Conservation (phyloP, 257 asterid genomes). For the Solanum raphanifolium region DNA sequence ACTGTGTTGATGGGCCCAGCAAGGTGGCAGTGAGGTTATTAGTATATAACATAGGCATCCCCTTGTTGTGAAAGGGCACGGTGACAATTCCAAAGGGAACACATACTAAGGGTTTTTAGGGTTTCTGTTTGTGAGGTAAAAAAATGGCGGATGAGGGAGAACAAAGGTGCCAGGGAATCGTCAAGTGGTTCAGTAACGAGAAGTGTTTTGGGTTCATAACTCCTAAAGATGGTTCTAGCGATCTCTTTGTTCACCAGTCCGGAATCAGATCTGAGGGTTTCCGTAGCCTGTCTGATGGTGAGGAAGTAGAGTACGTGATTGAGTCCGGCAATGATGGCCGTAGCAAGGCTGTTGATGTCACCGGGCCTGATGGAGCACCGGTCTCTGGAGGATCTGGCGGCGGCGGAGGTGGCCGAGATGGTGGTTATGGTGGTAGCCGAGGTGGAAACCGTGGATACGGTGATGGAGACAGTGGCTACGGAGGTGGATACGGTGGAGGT, state of each 20-base stretch:
- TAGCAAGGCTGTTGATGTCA: conserved; percentile 29
- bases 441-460: conserved; percentile 6
- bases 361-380: conserved; percentile 30
- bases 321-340: conserved; percentile 29
- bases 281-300: conserved; percentile 67
- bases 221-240: conserved; percentile 60
- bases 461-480: not conserved
- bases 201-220: conserved; percentile 83
- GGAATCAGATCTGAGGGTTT: conserved; percentile 60
- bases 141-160: conserved; percentile 23
- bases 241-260: conserved; percentile 76
- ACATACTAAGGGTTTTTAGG: not conserved
- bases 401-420: not conserved
- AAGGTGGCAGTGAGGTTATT: not conserved
- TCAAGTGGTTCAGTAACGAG: conserved; percentile 76
- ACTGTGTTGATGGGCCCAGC: not conserved
- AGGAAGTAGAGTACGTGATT: conserved; percentile 51
- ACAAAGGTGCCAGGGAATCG: conserved; percentile 39
- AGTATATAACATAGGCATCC: not conserved
- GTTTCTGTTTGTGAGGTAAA: not conserved
- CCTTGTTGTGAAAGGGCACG: not conserved
- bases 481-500: not conserved
- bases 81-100: not conserved
- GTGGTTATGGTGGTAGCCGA: not conserved
- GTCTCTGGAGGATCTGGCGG: conserved; percentile 15